These are phyloP conservation scores for Phaeosphaeriaceae sp. DNA, from an alignment of 2,329 filamentous ascomycete genomes.

Conservation along the genomic window DNA sequence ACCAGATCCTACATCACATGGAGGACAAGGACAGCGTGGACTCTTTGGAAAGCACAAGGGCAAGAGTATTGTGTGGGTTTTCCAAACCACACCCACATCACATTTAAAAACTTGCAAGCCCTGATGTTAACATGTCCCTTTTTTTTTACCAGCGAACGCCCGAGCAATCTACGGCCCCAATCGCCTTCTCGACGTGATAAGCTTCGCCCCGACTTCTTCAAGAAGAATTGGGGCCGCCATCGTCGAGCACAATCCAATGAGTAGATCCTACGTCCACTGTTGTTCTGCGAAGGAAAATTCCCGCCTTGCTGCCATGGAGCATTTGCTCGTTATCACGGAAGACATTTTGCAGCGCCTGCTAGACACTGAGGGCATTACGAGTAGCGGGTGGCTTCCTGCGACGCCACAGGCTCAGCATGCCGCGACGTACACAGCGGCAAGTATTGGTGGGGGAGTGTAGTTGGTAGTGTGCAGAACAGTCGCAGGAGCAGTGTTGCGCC, in stretches of 20 bases:
- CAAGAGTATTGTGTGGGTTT: constrained; percentile 39
- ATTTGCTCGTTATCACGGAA: constrained; percentile 46
- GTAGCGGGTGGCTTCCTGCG: constrained; percentile 44
- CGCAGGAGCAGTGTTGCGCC: constrained; percentile 36
- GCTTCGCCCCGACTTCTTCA: constrained; percentile 41
- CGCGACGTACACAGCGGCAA: constrained; percentile 26
- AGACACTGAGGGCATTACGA: constrained; percentile 41
- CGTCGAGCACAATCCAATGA: constrained; percentile 45
- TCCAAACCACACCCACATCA: background rate
- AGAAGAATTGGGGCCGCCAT: constrained; percentile 44
- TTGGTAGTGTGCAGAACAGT: constrained; percentile 25
- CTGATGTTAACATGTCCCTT: background rate
- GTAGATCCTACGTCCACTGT: constrained; percentile 45
- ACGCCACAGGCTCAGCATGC: constrained; percentile 44
- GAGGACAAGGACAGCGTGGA: constrained; percentile 43
- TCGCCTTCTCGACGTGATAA: constrained; percentile 46
- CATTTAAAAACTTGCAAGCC: too few relatives aligned
- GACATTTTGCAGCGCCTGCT: constrained; percentile 41
- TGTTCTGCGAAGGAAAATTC: constrained; percentile 41
- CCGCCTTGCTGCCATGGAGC: constrained; percentile 39
- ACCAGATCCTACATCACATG: constrained; percentile 42
- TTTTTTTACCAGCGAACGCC: constrained; percentile 34
- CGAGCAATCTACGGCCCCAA: constrained; percentile 44
- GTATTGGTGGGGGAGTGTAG: constrained; percentile 18
- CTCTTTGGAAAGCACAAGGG: constrained; percentile 40